Conservation (phyloP, 257 asterid species). For the Agastache rugosa region DNA sequence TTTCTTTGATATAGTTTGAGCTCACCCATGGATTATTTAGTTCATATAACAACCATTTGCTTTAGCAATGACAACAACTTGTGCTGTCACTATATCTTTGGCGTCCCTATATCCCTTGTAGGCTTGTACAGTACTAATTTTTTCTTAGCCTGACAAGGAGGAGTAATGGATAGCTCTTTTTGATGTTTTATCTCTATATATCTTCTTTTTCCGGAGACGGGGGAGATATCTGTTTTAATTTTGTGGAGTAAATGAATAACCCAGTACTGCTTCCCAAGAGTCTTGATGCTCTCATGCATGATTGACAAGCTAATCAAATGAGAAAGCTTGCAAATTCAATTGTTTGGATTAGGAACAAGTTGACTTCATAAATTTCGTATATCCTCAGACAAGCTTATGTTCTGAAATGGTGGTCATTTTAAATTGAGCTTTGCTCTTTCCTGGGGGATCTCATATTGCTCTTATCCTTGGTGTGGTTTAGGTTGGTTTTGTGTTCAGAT, state of each 20-base stretch:
- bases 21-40: not conserved
- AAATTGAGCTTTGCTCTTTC: constrained; percentile 1
- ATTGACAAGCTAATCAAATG: not conserved
- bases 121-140: not conserved
- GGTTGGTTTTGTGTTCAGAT: not conserved
- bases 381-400: not conserved
- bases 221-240: not conserved
- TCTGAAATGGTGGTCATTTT: not conserved
- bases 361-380: not conserved
- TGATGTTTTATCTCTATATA: not conserved
- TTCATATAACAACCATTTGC: not conserved
- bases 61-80: not conserved
- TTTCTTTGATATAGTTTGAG: not conserved
- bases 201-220: not conserved
- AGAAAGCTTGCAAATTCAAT: not conserved
- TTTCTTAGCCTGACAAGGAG: not conserved
- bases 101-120: not conserved
- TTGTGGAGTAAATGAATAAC: not conserved
- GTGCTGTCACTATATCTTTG: not conserved
- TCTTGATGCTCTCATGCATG: not conserved
- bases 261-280: not conserved
- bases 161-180: not conserved
- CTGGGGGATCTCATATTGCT: not conserved
- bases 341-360: not conserved
- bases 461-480: not conserved